Percentiles rank a stretch among this genome's conserved stretches.
Conservation (phyloP, 345 rosid genomes). For the Heritiera fomes region DNA sequence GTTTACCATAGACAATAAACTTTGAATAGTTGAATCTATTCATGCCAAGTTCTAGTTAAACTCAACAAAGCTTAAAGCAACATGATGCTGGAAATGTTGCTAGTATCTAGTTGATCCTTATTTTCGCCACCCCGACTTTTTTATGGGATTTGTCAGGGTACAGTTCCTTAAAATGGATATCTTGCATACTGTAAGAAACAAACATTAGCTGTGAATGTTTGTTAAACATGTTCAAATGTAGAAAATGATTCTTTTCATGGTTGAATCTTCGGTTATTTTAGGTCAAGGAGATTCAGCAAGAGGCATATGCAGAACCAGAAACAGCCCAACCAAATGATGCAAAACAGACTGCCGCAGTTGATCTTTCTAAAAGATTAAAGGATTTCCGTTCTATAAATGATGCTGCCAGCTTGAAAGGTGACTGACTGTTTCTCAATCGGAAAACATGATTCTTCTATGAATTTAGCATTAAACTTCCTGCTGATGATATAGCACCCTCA, state of each 20-base stretch:
- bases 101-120: not conserved
- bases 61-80: not conserved
- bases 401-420: conserved; percentile 79
- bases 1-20: not conserved
- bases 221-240: not conserved
- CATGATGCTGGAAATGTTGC: not conserved
- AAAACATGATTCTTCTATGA: not conserved
- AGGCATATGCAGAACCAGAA: conserved; percentile 50
- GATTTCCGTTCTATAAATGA: conserved; percentile 64
- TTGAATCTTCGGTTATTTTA: conserved; percentile 27
- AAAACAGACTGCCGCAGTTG: conserved; percentile 72
- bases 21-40: not conserved
- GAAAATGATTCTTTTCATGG: not conserved
- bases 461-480: not conserved
- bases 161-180: not conserved
- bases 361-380: conserved; percentile 86
- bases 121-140: not conserved
- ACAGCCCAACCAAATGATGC: conserved; percentile 49
- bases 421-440: not conserved
- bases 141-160: not conserved
- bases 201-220: not conserved
- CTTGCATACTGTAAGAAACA: not conserved
- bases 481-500: not conserved
- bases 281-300: conserved; percentile 90
- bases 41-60: not conserved